Conservation (phyloP, 2,329 filamentous ascomycete species). For the Penicillium sp. region DNA sequence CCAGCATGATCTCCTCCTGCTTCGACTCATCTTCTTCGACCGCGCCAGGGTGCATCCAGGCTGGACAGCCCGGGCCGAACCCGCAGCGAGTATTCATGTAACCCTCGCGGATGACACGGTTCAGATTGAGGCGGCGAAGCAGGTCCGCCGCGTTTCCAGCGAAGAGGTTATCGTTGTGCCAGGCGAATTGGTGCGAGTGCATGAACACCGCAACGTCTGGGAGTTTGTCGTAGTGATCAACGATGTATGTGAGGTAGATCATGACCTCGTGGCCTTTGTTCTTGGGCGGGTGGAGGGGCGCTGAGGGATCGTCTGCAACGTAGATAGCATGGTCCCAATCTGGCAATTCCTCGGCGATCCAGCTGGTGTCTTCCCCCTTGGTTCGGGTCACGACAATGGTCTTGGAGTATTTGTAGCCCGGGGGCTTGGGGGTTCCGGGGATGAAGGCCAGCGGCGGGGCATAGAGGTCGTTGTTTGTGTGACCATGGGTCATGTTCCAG, state of each 20-base stretch:
- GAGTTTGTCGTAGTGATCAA: constrained; percentile 60
- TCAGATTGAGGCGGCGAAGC: constrained; percentile 52
- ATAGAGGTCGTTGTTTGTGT: constrained; percentile 20
- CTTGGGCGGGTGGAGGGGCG: constrained; percentile 52
- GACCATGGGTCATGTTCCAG: constrained; percentile 12
- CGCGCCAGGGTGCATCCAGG: constrained; percentile 54
- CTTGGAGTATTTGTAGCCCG: constrained; percentile 53
- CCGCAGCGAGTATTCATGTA: constrained; percentile 62
- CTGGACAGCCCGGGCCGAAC: constrained; percentile 58
- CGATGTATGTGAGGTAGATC: constrained; percentile 61
- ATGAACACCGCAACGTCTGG: constrained; percentile 60
- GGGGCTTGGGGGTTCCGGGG: constrained; percentile 42
- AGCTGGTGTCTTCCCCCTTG: constrained; percentile 51
- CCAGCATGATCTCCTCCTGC: constrained; percentile 48
- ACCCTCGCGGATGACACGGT: constrained; percentile 52
- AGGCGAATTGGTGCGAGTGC: constrained; percentile 56
- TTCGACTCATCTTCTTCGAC: constrained; percentile 42
- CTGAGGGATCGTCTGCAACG: constrained; percentile 52
- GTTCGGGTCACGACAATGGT: constrained; percentile 55
- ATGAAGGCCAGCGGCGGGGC: constrained; percentile 33
- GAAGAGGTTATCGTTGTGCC: constrained; percentile 60
- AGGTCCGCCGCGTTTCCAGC: constrained; percentile 51
- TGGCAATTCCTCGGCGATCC: constrained; percentile 55
- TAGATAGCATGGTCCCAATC: constrained; percentile 51
- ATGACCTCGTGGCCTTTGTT: constrained; percentile 64